Evolutionary conservation across 2,329 filamentous ascomycete species (phyloP).

Genomic region (Passalora sequoiae): DNA sequence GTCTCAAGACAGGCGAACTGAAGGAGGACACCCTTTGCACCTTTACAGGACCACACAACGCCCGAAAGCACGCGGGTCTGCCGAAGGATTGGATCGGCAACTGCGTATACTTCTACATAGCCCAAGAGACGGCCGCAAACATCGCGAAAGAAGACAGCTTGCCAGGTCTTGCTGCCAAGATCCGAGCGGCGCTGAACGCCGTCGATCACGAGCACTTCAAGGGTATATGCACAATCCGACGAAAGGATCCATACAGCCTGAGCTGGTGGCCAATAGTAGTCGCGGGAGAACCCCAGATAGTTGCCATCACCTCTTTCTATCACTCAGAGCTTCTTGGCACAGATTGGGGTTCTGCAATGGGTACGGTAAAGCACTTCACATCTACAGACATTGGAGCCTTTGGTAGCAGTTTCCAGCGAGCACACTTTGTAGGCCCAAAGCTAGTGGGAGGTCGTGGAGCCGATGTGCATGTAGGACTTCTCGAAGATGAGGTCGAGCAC

Average conservation of each 20-base stretch:
- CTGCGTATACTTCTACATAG: constrained; percentile 20
- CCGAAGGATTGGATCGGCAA: constrained; percentile 19
- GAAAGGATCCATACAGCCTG: constrained; percentile 12
- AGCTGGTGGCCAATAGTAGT: constrained; percentile 20
- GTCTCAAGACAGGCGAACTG: constrained; percentile 15
- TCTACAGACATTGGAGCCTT: constrained; percentile 18
- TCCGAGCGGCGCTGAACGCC: constrained; percentile 14
- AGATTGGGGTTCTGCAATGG: constrained; percentile 13
- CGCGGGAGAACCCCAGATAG: constrained; percentile 11
- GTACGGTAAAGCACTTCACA: constrained; percentile 19
- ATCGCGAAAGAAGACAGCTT: constrained; percentile 13
- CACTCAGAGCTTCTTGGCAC: constrained; percentile 15
- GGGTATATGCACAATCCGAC: constrained; percentile 13
- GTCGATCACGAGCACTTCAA: constrained; percentile 15
- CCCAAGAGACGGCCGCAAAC: constrained; percentile 11
- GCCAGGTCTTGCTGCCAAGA: constrained; percentile 15
- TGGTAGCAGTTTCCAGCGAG: constrained; percentile 15
- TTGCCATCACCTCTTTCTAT: constrained; percentile 20
- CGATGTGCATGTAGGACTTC: constrained; percentile 19
- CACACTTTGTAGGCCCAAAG: constrained; percentile 20
- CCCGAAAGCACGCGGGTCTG: constrained; percentile 15
- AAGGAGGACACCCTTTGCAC: constrained; percentile 14
- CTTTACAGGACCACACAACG: constrained; percentile 21
- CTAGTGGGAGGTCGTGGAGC: constrained; percentile 14
- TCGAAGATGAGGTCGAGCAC: constrained; percentile 13